Evolutionary conservation across 1,284 basidiomycete species (phyloP), one percentile per base, ranked within the genome.

Genomic region (Laetiporus sulphureus): DNA sequence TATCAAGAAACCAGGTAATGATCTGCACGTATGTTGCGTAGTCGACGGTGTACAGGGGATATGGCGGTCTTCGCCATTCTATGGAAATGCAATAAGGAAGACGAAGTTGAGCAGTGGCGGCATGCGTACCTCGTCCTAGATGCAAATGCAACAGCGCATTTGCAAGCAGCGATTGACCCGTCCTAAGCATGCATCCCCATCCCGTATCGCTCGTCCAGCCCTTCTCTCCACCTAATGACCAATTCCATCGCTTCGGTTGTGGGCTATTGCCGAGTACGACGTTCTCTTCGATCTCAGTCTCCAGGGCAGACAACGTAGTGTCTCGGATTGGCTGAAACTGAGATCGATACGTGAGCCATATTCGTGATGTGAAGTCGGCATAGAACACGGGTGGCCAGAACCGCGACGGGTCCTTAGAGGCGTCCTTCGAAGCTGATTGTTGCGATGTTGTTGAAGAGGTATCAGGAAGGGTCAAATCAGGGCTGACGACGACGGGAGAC

Each of bases 101-200:
- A 35, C 27, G 32, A 36, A 13, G 12, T 10, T 15, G 10, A 21
- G 20, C 29, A 19, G 11, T 16, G 31, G 19, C 32, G 46, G 38
- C 23, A 29, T 12, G 70, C 83, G 49, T 51, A 92, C 91, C 88
- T 66, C 92, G 72, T 2, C 91, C 91, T 1, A 96, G 69, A 64
- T 95, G 90, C 4, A 89, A 65, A 58, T 86, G 78, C 12, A 94
- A 63, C 18, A 98, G 68, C 0, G 93, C 82, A 54, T 94, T 97
- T 4, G 92, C 95, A 13, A 99, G 70, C 47, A 99, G 60, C 53
- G 87, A 90, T 66, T 98, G 95, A 0, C 93, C 94, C 0, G 95
- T 98, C 19, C 95, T 68, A 21, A 98, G 64, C 95, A 99, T 98
- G 63, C 95, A 99, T 0, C 95, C 95, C 95, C 95, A 99, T 0